These are phyloP conservation scores for Cladosporium sp. DNA, from an alignment of 2,329 filamentous ascomycete species.

Conservation along the genomic window DNA sequence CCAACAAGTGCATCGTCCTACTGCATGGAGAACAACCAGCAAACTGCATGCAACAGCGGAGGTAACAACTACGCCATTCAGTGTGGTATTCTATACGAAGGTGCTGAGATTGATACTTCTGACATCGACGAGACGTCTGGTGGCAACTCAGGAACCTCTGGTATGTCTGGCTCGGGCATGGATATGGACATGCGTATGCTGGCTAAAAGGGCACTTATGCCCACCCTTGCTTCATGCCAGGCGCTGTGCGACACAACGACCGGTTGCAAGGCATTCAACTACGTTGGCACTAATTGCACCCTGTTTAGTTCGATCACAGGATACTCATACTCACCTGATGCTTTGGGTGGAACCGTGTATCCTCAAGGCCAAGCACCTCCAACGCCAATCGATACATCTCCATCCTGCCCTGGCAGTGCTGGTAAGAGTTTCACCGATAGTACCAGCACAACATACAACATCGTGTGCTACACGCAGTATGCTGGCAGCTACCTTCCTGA, in stretches of 20 bases:
- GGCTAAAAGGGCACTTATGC: conserved; percentile 17
- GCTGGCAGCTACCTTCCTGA: conserved; percentile 18
- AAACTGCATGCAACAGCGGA: conserved; percentile 13
- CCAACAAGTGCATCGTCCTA: conserved; percentile 7
- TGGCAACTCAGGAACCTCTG: neutral
- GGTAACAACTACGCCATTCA: conserved; percentile 15
- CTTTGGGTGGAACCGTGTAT: conserved; percentile 17
- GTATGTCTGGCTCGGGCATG: neutral
- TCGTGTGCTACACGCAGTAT: conserved; percentile 20
- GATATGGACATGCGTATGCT: conserved; percentile 3
- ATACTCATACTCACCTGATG: conserved; percentile 19
- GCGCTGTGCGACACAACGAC: conserved; percentile 23
- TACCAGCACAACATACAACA: conserved; percentile 15
- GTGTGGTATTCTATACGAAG: conserved; percentile 21
- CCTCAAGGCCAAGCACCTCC: neutral
- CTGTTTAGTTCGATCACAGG: conserved; percentile 28
- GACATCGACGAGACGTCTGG: neutral
- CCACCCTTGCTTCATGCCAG: conserved; percentile 19
- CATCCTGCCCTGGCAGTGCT: conserved; percentile 19
- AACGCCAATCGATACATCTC: conserved; percentile 10
- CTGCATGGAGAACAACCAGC: conserved; percentile 6
- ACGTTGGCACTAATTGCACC: conserved; percentile 26
- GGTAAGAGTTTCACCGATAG: conserved; percentile 20
- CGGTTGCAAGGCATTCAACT: conserved; percentile 28
- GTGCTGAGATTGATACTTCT: conserved; percentile 20